Base-by-base conservation (phyloP, 352 stramenopile genomes). In the Blastocystis sp. region DNA sequence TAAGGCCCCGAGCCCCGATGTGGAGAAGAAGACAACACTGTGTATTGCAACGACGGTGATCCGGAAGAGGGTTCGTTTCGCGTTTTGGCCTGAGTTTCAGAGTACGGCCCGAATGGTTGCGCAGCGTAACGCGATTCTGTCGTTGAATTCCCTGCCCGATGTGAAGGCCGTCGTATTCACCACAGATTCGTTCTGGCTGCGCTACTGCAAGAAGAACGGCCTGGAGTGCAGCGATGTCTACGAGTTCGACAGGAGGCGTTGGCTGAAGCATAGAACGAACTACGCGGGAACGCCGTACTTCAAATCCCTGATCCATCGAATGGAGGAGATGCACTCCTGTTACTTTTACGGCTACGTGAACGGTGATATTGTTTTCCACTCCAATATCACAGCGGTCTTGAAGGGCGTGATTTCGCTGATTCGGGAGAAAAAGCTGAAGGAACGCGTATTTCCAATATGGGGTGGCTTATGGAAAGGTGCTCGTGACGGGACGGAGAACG, bases 31-130 rank as follows among this genome's bases (percentile, higher is more conserved):
- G 14, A 14, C 6, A 7, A 40, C 38, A 40, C 64, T 71, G 10
- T 71, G 64, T 9, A 40, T 71, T n/a, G 64, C 64, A 42, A 71
- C 64, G 3, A 52, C 64, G 21, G 64, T 71, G 38, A 71, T 71
- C 17, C 3, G 34, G 64, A 71, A 71, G n/a, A 71, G 45, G 9
- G 64, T 71, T 21, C 7, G 17, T 24, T 52, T 71, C 3, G 3
- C 3, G 64, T 7, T 17, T 42, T 4, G 21, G 1, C 19, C 1
- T 71, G 64, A 71, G 21, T 4, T 40, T 2, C 38, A 71, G 64
- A 71, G 64, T 38, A 71, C 38, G 3, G 45, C 38, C 3, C 38
- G 45, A 45, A 71, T 45, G 19, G 64, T 40, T 52, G 64, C 64
- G 45, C 64, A 71, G 45, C 64, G 64, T 21, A 71, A 71, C 24